These are phyloP conservation scores for Thalassiosira mediterranea DNA, from an alignment of 352 stramenopile species.

Conservation along the genomic window DNA sequence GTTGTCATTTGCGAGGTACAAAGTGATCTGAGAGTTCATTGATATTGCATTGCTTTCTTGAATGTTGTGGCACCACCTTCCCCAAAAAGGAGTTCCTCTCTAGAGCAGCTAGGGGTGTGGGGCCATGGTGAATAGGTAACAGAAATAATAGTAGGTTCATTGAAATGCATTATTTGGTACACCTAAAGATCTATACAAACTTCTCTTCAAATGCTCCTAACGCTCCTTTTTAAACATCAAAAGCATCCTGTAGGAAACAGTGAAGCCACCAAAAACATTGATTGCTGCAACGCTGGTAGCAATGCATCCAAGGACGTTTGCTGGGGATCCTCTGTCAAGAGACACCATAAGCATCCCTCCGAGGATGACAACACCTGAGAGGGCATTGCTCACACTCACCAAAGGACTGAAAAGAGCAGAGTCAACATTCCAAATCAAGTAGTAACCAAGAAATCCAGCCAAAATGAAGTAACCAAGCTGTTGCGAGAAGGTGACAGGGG, in stretches of 20 bases:
- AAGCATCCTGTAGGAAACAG: conserved; percentile 69
- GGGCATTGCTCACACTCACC: conserved; percentile 67
- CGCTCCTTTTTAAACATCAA: conserved; percentile 75
- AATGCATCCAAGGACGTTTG: conserved; percentile 58
- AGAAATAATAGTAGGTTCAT: too few relatives aligned
- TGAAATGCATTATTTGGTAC: too few relatives aligned
- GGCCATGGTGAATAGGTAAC: too few relatives aligned
- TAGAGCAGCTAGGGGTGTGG: too few relatives aligned
- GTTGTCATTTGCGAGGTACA: too few relatives aligned
- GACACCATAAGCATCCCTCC: conserved; percentile 66
- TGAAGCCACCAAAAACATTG: conserved; percentile 72
- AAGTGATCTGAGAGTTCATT: too few relatives aligned
- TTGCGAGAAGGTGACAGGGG: conserved; percentile 52
- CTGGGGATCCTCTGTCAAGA: conserved; percentile 18
- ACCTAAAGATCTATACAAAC: too few relatives aligned
- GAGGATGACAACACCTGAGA: conserved; percentile 67
- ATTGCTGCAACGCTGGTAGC: conserved; percentile 59
- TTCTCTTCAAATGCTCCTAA: too few relatives aligned
- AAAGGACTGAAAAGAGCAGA: conserved; percentile 62
- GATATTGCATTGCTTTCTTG: too few relatives aligned
- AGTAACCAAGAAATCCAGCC: conserved; percentile 63
- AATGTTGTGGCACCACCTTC: too few relatives aligned
- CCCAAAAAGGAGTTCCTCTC: too few relatives aligned
- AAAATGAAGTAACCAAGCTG: conserved; percentile 68
- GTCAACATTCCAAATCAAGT: conserved; percentile 64